Conservation (phyloP, 768 basidiomycete species). For the Wakefieldia striispora region DNA sequence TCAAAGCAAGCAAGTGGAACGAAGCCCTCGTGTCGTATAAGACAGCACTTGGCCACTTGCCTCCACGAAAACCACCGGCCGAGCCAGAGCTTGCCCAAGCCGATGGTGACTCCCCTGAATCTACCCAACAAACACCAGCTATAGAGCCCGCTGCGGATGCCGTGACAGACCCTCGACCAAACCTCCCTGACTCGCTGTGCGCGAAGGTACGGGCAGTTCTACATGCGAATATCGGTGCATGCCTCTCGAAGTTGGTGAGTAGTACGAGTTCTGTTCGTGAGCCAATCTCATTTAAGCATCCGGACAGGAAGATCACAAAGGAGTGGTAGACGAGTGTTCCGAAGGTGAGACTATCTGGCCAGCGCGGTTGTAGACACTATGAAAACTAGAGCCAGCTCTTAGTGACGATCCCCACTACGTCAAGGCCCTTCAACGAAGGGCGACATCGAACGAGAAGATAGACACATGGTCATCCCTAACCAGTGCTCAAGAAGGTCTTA, state of each 20-base stretch:
- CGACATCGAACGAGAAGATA: slow-evolving; percentile 76
- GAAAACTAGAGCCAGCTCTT: slow-evolving; percentile 55
- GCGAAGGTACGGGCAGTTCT: slow-evolving; percentile 66
- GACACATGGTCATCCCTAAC: slow-evolving; percentile 81
- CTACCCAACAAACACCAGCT: slow-evolving; percentile 11
- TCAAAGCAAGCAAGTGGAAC: slow-evolving; percentile 62
- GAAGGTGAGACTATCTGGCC: slow-evolving; percentile 46
- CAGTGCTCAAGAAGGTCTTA: slow-evolving; percentile 78
- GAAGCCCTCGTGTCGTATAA: slow-evolving; percentile 72
- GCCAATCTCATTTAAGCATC: slow-evolving; percentile 1
- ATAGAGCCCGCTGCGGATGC: neutral
- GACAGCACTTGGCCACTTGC: slow-evolving; percentile 65
- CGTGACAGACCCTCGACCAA: slow-evolving; percentile 20
- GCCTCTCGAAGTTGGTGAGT: slow-evolving; percentile 73
- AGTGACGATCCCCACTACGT: slow-evolving; percentile 79
- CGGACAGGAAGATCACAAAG: slow-evolving; percentile 69
- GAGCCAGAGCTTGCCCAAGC: slow-evolving; percentile 16
- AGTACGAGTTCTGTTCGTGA: neutral
- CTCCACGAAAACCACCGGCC: slow-evolving; percentile 38
- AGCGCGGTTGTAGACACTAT: neutral
- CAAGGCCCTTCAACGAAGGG: slow-evolving; percentile 89
- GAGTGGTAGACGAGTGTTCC: slow-evolving; percentile 77
- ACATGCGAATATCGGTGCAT: slow-evolving; percentile 88
- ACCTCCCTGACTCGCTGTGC: slow-evolving; percentile 44
- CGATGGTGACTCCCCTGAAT: slow-evolving; percentile 20